Evolutionary conservation across 2,329 filamentous ascomycete species (phyloP).

Genomic region (Sporothrix brunneoviolacea): DNA sequence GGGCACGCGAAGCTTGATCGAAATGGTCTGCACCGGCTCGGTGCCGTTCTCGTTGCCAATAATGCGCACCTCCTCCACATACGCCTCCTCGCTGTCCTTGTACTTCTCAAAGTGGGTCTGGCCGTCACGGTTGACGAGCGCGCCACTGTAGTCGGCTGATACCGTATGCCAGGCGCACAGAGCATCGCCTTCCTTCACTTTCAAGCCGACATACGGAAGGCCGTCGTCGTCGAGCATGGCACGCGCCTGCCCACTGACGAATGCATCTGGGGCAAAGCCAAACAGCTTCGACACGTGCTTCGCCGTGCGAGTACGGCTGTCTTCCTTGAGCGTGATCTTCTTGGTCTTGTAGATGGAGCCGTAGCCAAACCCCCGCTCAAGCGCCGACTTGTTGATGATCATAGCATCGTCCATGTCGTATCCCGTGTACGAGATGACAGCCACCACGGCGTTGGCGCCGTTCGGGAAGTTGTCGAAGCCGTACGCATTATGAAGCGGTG

Average conservation of each 20-base stretch:
- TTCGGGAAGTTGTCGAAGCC: conserved; percentile 98
- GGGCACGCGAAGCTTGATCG: conserved; percentile 87
- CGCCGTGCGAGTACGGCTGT: conserved; percentile 58
- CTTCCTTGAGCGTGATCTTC: conserved; percentile 78
- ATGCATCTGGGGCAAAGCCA: conserved; percentile 75
- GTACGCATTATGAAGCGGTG: conserved; percentile 90
- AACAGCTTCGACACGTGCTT: conserved; percentile 76
- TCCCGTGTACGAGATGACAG: conserved; percentile 96
- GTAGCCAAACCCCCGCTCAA: conserved; percentile 91
- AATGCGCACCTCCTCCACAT: conserved; percentile 86
- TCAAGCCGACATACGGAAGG: conserved; percentile 70
- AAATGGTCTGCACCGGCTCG: conserved; percentile 80
- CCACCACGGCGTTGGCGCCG: conserved; percentile 89
- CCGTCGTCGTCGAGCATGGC: conserved; percentile 80
- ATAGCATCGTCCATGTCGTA: conserved; percentile 99
- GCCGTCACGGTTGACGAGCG: conserved; percentile 78
- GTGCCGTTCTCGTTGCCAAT: conserved; percentile 78
- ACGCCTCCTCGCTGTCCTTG: conserved; percentile 83
- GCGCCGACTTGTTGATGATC: conserved; percentile 96
- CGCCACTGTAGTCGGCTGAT: conserved; percentile 67
- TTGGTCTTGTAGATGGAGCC: conserved; percentile 98
- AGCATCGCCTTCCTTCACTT: conserved; percentile 72
- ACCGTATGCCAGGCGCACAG: conserved; percentile 89
- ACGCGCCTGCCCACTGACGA: conserved; percentile 64
- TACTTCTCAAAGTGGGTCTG: conserved; percentile 86